These are phyloP conservation scores for Phaseolus coccineus DNA, from an alignment of 331 rosid genomes.

Conservation along the genomic window DNA sequence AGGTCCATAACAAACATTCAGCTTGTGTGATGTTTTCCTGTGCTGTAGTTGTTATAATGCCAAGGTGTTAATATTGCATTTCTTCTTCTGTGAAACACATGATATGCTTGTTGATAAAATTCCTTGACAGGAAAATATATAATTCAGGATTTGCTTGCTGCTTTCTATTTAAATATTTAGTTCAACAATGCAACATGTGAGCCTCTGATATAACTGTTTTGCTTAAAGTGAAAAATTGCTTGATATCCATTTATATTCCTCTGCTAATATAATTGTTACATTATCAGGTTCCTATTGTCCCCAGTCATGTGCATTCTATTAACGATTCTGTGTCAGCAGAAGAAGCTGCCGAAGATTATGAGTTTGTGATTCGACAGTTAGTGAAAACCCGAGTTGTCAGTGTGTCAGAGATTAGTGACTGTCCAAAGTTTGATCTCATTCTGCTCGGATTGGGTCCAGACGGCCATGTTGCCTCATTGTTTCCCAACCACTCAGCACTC, in stretches of 20 bases:
- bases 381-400: conserved; percentile 82
- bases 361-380: conserved; percentile 86
- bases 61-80: background rate
- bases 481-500: conserved; percentile 79
- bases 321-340: conserved; percentile 92
- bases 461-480: conserved; percentile 90
- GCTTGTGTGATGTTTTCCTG: conserved; percentile 21
- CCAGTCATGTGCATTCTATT: conserved; percentile 87
- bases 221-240: conserved; percentile 28
- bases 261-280: conserved; percentile 41
- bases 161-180: conserved; percentile 33
- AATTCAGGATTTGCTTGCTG: conserved; percentile 10
- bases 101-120: conserved; percentile 13
- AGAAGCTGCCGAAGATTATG: conserved; percentile 92
- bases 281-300: conserved; percentile 85
- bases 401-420: conserved; percentile 83
- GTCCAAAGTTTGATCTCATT: conserved; percentile 95
- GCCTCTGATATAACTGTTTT: conserved; percentile 12
- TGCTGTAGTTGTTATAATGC: conserved; percentile 9
- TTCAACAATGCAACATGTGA: background rate
- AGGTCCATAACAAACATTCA: conserved; percentile 4
- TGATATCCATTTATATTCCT: conserved; percentile 27
- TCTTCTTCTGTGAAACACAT: background rate
- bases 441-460: conserved; percentile 93
- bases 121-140: background rate